These are phyloP conservation scores for Trametopsis cervina DNA, from an alignment of 768 basidiomycete genomes.

Conservation along the genomic window DNA sequence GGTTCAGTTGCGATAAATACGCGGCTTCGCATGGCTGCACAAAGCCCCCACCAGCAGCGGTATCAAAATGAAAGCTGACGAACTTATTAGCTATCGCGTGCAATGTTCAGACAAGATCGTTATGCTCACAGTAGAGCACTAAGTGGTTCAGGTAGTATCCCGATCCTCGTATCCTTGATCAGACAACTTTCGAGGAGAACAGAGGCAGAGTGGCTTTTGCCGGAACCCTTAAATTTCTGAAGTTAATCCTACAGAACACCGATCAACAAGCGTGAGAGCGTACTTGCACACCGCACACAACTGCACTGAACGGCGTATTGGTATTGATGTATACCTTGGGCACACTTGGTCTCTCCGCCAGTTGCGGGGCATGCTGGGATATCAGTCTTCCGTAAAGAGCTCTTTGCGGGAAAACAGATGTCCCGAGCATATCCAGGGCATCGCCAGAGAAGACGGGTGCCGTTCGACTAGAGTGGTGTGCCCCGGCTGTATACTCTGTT, in stretches of 20 bases:
- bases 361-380: neutral
- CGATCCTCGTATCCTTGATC: slow-evolving; percentile 42
- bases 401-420: slow-evolving; percentile 1
- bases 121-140: slow-evolving; percentile 45
- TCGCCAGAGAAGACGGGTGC: slow-evolving; percentile 10
- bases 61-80: slow-evolving; percentile 17
- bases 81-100: no score
- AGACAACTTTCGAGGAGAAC: slow-evolving; percentile 62
- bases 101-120: no score
- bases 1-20: slow-evolving; percentile 39
- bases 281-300: slow-evolving; percentile 61
- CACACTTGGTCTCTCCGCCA: neutral
- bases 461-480: slow-evolving; percentile 1
- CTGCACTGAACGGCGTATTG: slow-evolving; percentile 62
- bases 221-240: slow-evolving; percentile 37
- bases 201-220: slow-evolving; percentile 64
- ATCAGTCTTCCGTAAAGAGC: slow-evolving; percentile 9
- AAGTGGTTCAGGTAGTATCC: slow-evolving; percentile 45
- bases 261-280: neutral
- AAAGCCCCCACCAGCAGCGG: slow-evolving; percentile 17
- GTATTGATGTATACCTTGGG: slow-evolving; percentile 9
- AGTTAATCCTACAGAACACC: neutral
- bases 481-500: neutral
- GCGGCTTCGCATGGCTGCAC: slow-evolving; percentile 44
- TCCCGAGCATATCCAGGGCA: neutral